phyloP scores from a whole-genome alignment of 169 alveolate species.

The Plasmodium inui region DNA sequence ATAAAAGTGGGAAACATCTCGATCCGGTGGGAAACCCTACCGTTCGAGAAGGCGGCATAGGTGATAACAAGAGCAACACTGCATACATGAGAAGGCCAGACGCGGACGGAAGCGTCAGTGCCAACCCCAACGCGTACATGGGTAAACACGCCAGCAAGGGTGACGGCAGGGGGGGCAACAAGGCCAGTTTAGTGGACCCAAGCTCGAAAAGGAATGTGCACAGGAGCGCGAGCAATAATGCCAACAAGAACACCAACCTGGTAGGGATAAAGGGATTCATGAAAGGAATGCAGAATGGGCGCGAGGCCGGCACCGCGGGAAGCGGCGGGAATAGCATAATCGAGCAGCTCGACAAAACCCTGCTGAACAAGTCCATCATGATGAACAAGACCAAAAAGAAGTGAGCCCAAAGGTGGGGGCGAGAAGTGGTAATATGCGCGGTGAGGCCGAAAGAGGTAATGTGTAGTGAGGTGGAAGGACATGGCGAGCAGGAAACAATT shows the following conservation, averaged over 20 bases:
- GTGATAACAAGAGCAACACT: constrained; percentile 13
- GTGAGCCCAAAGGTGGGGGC: background rate
- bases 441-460: too few species aligned
- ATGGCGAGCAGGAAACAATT: background rate
- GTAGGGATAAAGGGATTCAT: constrained; percentile 60
- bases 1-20: background rate
- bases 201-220: background rate
- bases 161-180: background rate
- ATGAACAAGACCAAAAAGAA: constrained; percentile 58
- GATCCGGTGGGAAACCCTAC: constrained; percentile 1
- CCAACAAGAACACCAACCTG: constrained; percentile 53
- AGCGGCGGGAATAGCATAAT: constrained; percentile 26
- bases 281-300: constrained; percentile 45
- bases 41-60: background rate
- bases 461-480: background rate
- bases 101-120: background rate
- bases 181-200: background rate
- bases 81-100: background rate
- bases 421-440: background rate
- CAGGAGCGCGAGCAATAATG: background rate
- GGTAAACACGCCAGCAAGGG: background rate
- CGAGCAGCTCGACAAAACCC: constrained; percentile 68
- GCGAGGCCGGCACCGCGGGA: background rate
- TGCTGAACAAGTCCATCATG: constrained; percentile 59
- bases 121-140: background rate